A percentile compares a stretch with the other conserved stretches of the same genome.
These are phyloP conservation scores for Lipomyces starkeyi DNA, from an alignment of 805 yeast species.

Conservation along the genomic window DNA sequence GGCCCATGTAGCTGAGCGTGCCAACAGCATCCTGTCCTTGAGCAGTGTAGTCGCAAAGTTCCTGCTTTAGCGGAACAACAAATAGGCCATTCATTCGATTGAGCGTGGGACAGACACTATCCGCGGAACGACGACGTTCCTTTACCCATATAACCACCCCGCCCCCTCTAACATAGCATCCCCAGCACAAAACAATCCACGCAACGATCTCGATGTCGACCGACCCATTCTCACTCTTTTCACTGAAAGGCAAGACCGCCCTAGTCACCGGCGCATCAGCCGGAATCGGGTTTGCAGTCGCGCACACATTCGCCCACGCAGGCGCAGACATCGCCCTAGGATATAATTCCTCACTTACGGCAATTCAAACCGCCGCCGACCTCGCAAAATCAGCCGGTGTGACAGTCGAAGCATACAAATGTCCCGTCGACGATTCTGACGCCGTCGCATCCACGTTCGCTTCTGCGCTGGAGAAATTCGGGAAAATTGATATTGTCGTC, in stretches of 20 bases:
- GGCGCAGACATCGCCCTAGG: conserved; percentile 51
- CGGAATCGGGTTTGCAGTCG: conserved; percentile 60
- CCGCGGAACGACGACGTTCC: background rate
- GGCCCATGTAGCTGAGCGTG: too few relatives aligned
- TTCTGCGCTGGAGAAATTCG: conserved; percentile 44
- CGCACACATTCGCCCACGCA: conserved; percentile 54
- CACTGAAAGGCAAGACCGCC: conserved; percentile 49
- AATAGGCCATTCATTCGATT: too few relatives aligned
- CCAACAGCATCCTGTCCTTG: too few relatives aligned
- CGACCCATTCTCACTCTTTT: conserved; percentile 28
- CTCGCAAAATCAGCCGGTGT: conserved; percentile 66
- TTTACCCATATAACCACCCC: background rate
- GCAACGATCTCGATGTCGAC: background rate
- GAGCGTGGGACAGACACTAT: too few relatives aligned
- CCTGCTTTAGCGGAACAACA: too few relatives aligned
- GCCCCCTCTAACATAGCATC: background rate
- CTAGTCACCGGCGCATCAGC: conserved; percentile 59
- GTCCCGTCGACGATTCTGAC: conserved; percentile 58
- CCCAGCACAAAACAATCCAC: background rate
- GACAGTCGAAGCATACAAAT: conserved; percentile 65
- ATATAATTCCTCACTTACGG: conserved; percentile 56
- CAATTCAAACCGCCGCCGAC: conserved; percentile 63
- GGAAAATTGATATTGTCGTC: conserved; percentile 35
- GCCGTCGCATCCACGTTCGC: conserved; percentile 56
- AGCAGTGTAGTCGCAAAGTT: too few relatives aligned